Base-by-base conservation (phyloP, 2,329 filamentous ascomycete species). In the Pseudogymnoascus sp. region DNA sequence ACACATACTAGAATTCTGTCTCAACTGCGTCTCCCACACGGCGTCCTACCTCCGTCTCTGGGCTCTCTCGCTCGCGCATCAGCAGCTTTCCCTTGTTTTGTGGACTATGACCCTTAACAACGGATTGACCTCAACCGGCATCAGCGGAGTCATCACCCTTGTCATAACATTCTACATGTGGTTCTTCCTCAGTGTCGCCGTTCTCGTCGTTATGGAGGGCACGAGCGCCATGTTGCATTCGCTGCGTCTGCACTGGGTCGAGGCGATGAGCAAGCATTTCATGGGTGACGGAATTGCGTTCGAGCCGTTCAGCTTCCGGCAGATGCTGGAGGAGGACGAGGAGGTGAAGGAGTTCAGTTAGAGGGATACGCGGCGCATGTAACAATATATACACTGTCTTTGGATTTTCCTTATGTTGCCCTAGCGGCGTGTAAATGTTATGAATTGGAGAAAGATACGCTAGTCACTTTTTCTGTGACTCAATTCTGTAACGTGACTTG, bases 11-110 rank as follows among this genome's bases (percentile, higher is more conserved):
- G 91, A 99, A 82, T 99, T 99, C 80, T 99, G 94, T 75, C 83
- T 99, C 70, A 99, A 99, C 82, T 97, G 93, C 76, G 93, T 99
- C 67, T 99, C 94, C 31, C 94, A 99, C 78, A 99, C 95, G 4
- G 94, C 94, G 4, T 99, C 94, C 1, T 99, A 99, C 77, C 89
- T 99, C 59, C 94, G 94, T 81, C 89, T 99, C 50, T 99, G 94
- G 94, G 94, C 94, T 33, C 77, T 99, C 70, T 99, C 94, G 1
- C 87, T 99, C 65, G 94, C 94, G 33, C 94, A 99, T 81, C 94
- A 99, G 76, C 94, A 97, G 82, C 87, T 99, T 65, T 96, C 91
- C 59, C 89, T 92, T 67, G 94, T 99, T 67, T 84, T 99, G 59
- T 99, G 94, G 94, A 84, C 84, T 71, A 99, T 99, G 94, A 99